Evolutionary conservation across 2,329 filamentous ascomycete genomes (phyloP), one percentile per base, ranked within the genome.

Genomic region (Cordyceps farinosa): DNA sequence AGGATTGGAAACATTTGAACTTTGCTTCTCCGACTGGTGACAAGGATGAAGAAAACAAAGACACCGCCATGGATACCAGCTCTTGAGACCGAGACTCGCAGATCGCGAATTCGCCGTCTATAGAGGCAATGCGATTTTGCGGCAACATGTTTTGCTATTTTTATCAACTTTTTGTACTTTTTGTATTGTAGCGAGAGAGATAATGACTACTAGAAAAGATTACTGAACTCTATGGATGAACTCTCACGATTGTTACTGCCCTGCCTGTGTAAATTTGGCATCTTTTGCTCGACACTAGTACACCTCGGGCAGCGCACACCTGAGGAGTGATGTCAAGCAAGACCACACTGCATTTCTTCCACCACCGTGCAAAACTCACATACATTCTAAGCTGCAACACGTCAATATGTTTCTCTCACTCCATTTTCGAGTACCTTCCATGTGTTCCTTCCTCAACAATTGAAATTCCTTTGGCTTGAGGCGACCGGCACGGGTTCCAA

Each of bases 1-100:
- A 96, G 77, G 92, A 96, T 72, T 96, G 92, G 91, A 95, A 93
- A 71, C 89, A 94, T 72, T 79, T 96, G 36, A 91, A 91, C 73
- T 93, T 92, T 53, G 51, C 44, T 34, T 51, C 57, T n/a, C 36
- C 42, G 27, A 42, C 50, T 17, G 50, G 55, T n/a, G 63, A 64
- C 36, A 62, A 62, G 47, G 58, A 61, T n/a, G 63, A 61, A 32
- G 63, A 64, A 10, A 36, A 13, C 11, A 54, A 57, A 30, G 63
- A 64, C 6, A 30, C 9, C 13, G 38, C 27, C n/a, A 52, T 64
- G 57, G 63, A 64, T 6, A 52, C 44, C 17, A 64, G 55, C 27
- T 61, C 57, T n/a, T 64, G 47, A 61, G 9, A 15, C 13, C 11
- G 36, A 15, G 17, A 32, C 27, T 42, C 5, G 42, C 32, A 47